Conservation (phyloP, 352 stramenopile species). For the Halophytophthora polymorphica region DNA sequence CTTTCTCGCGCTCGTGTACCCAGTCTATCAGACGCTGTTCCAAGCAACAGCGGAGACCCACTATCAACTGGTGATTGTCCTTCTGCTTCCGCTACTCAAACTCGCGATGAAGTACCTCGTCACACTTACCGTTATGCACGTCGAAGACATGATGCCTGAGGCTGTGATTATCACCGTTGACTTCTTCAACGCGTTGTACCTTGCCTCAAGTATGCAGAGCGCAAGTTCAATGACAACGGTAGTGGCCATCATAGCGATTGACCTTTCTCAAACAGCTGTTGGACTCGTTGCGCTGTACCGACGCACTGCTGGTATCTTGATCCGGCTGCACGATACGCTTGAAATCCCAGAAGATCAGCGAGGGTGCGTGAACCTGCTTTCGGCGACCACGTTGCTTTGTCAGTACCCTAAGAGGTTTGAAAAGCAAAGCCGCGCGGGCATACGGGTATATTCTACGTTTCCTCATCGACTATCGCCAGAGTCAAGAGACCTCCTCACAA, state of each 20-base stretch:
- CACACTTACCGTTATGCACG: conserved; percentile 9
- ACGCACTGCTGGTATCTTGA: conserved; percentile 2
- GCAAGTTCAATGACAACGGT: conserved; percentile 18
- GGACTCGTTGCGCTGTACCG: conserved; percentile 16
- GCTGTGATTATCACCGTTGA: conserved; percentile 30
- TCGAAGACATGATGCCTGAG: conserved; percentile 32
- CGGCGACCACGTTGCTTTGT: conserved; percentile 2
- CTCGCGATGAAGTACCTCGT: conserved; percentile 23
- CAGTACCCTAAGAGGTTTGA: conserved; percentile 1
- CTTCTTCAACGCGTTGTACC: conserved; percentile 29
- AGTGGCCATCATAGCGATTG: conserved; percentile 18
- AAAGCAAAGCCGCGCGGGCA: conserved; percentile 1
- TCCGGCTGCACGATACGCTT: not conserved
- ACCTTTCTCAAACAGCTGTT: conserved; percentile 11
- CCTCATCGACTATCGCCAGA: no score
- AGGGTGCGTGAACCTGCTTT: not conserved
- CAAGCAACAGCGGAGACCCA: conserved; percentile 4
- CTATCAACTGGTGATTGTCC: conserved; percentile 15
- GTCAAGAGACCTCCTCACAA: no score
- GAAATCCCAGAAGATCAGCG: not conserved
- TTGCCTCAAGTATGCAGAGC: conserved; percentile 21
- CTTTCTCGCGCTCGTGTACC: conserved; percentile 17
- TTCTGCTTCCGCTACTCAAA: conserved; percentile 25
- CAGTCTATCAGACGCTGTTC: conserved; percentile 16
- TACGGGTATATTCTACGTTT: no score